Percentiles rank a stretch among this genome's conserved stretches.
Evolutionary conservation across 2,329 filamentous ascomycete genomes (phyloP).

Genomic region (Daldinia sp.): DNA sequence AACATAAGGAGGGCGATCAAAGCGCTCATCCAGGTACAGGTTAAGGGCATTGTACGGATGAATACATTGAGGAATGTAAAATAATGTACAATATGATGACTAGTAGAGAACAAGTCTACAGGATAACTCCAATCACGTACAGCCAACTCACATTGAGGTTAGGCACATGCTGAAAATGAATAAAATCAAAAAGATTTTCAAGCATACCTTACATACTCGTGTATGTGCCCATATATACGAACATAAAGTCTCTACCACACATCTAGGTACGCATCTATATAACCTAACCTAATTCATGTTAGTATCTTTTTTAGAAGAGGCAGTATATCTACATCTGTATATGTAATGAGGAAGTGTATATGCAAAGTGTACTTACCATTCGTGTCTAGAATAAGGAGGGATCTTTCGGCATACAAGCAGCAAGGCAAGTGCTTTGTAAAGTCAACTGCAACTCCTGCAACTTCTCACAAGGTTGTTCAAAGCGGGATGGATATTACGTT

Average conservation of each 20-base stretch:
- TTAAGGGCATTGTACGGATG: conserved; percentile 7
- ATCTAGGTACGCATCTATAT: too few species aligned
- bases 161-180: neutral
- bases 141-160: neutral
- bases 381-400: neutral
- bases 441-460: neutral
- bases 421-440: conserved; percentile 10
- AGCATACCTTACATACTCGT: too few species aligned
- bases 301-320: too few species aligned
- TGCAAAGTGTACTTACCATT: neutral
- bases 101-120: neutral
- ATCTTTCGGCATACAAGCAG: neutral
- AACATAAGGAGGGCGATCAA: neutral
- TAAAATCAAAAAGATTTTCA: too few species aligned
- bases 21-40: conserved; percentile 1
- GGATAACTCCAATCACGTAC: conserved; percentile 18
- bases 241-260: too few species aligned
- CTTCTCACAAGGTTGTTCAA: too few species aligned
- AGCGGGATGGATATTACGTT: neutral
- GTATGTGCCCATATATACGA: too few species aligned
- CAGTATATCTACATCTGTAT: neutral
- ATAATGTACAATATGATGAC: conserved; percentile 3
- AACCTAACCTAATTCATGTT: too few species aligned
- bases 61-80: conserved; percentile 19
- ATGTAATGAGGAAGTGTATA: neutral